Evolutionary conservation across 73 alveolate genomes (phyloP).

Genomic region (Breviolum minutum): DNA sequence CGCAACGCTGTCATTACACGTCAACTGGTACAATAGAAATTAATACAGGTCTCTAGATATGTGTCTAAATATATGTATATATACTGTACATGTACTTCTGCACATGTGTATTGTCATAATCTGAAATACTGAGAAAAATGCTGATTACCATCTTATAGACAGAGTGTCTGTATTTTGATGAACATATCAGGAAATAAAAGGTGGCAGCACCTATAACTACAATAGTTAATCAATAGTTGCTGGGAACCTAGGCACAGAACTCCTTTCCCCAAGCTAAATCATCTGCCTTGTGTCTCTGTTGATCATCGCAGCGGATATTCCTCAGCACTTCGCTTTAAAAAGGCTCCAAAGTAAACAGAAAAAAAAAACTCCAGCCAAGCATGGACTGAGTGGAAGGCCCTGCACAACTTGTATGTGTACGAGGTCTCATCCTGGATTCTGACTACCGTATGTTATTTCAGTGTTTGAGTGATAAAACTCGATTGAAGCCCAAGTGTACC

Average conservation of each 20-base stretch:
- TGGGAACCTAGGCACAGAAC: background rate
- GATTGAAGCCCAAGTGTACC: background rate
- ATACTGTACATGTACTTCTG: no score
- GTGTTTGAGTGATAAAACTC: background rate
- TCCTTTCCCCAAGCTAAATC: no score
- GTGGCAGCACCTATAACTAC: background rate
- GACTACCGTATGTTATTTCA: background rate
- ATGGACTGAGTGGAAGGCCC: background rate
- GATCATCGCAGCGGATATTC: constrained; percentile 48
- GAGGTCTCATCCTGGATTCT: constrained; percentile 35
- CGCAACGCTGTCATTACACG: no score
- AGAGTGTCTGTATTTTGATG: no score
- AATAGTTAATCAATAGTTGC: background rate
- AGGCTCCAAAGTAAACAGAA: background rate
- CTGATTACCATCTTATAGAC: no score
- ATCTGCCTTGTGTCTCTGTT: background rate
- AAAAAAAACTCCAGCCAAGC: no score
- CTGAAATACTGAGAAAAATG: no score
- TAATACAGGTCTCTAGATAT: no score
- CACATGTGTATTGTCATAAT: no score
- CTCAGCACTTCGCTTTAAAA: background rate
- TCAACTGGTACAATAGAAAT: no score
- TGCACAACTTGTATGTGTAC: constrained; percentile 46
- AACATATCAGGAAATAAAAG: background rate
- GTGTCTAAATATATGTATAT: no score